Base-by-base conservation (phyloP, 2,329 filamentous ascomycete species). In the Pyrenochaeta sp. region DNA sequence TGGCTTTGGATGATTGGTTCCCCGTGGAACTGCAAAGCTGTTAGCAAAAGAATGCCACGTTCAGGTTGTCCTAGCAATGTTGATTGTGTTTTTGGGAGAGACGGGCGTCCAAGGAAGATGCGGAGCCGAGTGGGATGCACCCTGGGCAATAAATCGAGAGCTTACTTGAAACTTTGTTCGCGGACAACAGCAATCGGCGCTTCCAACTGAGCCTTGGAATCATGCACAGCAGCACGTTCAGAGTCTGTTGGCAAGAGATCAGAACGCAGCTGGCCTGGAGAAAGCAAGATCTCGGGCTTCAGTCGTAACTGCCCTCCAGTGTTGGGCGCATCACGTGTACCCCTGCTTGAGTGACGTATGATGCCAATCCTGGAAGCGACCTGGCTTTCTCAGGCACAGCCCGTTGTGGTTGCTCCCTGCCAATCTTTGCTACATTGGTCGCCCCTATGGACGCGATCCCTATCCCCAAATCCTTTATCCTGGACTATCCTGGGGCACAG, bases 101-200 rank as follows among this genome's bases (percentile, higher is more conserved):
- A 52, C 27, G 9, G 23, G 27, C 14, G 7, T 31, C 15, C 32
- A 47, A 47, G 21, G 17, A 40, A 31, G 35, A 11, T 35, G 51
- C 40, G 46, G 47, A 58, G 23, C 23, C 23, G 9, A 47, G 35
- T 56, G 56, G 56, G 56, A 58, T 58, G 45, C 30, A 56, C 56
- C 56, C 52, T 58, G 45, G 51, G 44, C 44, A 29, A 11, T 10
- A 29, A 33, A 36, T 30, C 35, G 37, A 18, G 32, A 27, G 18
- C 33, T 36, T 7, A 27, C 43, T 45, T 37, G 21, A n/a, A 29
- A 21, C 39, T 27, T 41, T 27, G 41, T 32, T 31, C 32, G 29
- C 41, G 29, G 41, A 32, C 41, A 41, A 18, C 7, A 18, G 12
- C 4, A 11, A 18, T 21, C 11, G n/a, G 23, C 15, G 20, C 23